phyloP scores from a whole-genome alignment of 176 grass and related monocot genomes.

The Carex myosuroides region DNA sequence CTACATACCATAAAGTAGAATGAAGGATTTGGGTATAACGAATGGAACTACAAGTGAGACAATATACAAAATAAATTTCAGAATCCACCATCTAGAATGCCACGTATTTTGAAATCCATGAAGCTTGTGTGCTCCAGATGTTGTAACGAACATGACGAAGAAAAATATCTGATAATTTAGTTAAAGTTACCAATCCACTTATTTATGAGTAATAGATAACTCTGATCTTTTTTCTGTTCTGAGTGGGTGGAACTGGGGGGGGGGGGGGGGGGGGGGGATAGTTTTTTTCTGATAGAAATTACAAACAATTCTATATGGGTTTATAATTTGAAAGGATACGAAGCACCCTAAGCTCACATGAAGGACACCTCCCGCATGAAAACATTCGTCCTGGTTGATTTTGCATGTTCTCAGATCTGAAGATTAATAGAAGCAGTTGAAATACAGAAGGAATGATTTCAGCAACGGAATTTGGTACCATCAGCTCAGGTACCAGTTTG shows the following conservation, averaged over 20 bases:
- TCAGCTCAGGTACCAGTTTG: neutral
- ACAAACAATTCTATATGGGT: neutral
- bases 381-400: slow-evolving; percentile 49
- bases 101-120: slow-evolving; percentile 60
- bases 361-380: slow-evolving; percentile 67
- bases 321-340: slow-evolving; percentile 39
- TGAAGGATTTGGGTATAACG: slow-evolving; percentile 60
- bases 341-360: slow-evolving; percentile 87
- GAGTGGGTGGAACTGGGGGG: neutral
- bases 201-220: neutral
- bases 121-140: slow-evolving; percentile 62
- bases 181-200: neutral
- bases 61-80: slow-evolving; percentile 50
- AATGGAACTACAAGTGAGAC: slow-evolving; percentile 50
- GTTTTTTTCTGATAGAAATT: neutral
- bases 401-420: slow-evolving; percentile 68
- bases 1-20: slow-evolving; percentile 66
- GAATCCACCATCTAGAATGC: slow-evolving; percentile 83
- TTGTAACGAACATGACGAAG: slow-evolving; percentile 68
- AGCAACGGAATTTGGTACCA: neutral
- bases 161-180: slow-evolving; percentile 69
- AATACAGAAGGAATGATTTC: neutral
- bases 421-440: neutral
- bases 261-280: neutral
- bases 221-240: neutral